A percentile compares a stretch with the other conserved stretches of the same genome.
Evolutionary conservation across 495 filamentous ascomycete genomes (phyloP).

Genomic region (Peziza echinospora): DNA sequence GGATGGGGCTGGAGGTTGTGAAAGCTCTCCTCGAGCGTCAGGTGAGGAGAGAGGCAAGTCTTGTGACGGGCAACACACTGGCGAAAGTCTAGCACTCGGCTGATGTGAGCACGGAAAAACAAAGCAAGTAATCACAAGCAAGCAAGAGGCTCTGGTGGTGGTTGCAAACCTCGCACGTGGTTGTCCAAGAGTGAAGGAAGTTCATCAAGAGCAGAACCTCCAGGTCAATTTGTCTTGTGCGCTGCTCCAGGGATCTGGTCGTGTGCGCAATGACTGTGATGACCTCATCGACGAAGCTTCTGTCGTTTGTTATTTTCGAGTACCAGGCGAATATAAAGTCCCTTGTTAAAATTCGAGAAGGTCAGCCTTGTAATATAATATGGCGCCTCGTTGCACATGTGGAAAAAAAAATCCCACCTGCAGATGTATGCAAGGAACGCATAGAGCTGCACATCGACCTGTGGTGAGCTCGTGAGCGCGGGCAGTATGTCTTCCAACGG

Average conservation of each 20-base stretch:
- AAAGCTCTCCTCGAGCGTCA: slow-evolving; percentile 9
- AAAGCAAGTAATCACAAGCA: no score
- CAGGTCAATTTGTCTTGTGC: slow-evolving; percentile 45
- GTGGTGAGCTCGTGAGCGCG: slow-evolving; percentile 78
- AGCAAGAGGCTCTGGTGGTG: background rate
- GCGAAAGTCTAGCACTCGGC: slow-evolving; percentile 19
- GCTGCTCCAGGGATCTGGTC: slow-evolving; percentile 65
- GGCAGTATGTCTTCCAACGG: slow-evolving; percentile 64
- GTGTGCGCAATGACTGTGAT: slow-evolving; percentile 76
- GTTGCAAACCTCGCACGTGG: slow-evolving; percentile 51
- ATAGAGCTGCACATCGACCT: slow-evolving; percentile 79
- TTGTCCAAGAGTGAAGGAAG: slow-evolving; percentile 59
- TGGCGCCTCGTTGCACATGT: background rate
- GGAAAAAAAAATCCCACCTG: slow-evolving; percentile 16
- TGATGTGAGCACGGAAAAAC: slow-evolving; percentile 3
- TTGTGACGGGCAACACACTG: slow-evolving; percentile 8
- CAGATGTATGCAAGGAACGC: slow-evolving; percentile 74
- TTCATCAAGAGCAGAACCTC: slow-evolving; percentile 74
- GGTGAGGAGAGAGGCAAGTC: slow-evolving; percentile 8
- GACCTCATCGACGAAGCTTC: slow-evolving; percentile 64
- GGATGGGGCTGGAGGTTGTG: slow-evolving; percentile 17
- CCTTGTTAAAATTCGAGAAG: no score
- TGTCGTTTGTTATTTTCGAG: slow-evolving; percentile 70
- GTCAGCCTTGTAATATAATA: background rate
- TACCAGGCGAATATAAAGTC: slow-evolving; percentile 91